A percentile compares a stretch with the other conserved stretches of the same genome.
These are phyloP conservation scores for Skeletonema costatum DNA, from an alignment of 108 stramenopile genomes.

Conservation along the genomic window DNA sequence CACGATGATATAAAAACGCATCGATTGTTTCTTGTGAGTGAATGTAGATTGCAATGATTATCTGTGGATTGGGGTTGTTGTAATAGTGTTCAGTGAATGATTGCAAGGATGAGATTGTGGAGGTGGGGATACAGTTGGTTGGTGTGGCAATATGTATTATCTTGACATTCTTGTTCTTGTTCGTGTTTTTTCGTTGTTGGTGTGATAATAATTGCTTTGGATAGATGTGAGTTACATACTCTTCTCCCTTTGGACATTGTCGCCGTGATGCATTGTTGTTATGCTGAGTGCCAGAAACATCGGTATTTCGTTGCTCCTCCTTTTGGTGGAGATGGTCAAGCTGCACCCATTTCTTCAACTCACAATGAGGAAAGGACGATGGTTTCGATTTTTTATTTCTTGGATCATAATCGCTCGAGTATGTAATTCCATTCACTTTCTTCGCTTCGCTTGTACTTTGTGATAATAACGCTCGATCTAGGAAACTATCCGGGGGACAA, in stretches of 20 bases:
- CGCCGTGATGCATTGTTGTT: background rate
- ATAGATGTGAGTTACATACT: slow-evolving; percentile 9
- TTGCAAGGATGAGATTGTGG: slow-evolving; percentile 1
- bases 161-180: slow-evolving; percentile 6
- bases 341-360: slow-evolving; percentile 8
- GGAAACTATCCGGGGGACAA: background rate
- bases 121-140: slow-evolving; percentile 14
- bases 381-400: slow-evolving; percentile 4
- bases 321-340: background rate
- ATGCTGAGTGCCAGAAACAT: too few species aligned
- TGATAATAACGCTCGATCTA: slow-evolving; percentile 2
- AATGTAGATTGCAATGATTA: slow-evolving; percentile 15
- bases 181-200: background rate
- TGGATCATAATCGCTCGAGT: slow-evolving; percentile 5
- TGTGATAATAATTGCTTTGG: background rate
- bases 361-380: slow-evolving; percentile 14
- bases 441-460: background rate
- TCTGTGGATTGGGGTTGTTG: background rate
- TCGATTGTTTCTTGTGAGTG: slow-evolving; percentile 17
- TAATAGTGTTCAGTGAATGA: background rate
- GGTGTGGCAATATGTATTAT: slow-evolving; percentile 21
- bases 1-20: background rate
- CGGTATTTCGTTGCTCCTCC: background rate
- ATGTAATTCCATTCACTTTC: background rate
- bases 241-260: slow-evolving; percentile 7